A percentile compares a stretch with the other conserved stretches of the same genome.
phyloP scores from a whole-genome alignment of 331 rosid genomes.

The Saraca asoca region DNA sequence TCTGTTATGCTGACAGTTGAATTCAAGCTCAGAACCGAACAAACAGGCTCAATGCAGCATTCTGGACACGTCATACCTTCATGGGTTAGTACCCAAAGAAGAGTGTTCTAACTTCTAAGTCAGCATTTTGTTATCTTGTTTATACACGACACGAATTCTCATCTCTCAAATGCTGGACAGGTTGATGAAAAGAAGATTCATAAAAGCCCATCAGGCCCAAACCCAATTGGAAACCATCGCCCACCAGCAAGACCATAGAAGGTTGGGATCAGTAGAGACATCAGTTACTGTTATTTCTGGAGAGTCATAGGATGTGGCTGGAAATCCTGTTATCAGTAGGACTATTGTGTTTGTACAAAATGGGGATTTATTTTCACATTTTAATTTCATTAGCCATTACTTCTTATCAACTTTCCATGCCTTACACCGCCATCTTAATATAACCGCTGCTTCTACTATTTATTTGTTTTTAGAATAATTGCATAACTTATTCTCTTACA shows the following conservation, averaged over 20 bases:
- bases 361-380: constrained; percentile 40
- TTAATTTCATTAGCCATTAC: constrained; percentile 22
- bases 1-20: constrained; percentile 46
- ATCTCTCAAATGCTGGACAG: too few relatives aligned
- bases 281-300: constrained; percentile 29
- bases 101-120: neutral
- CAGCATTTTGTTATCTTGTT: neutral
- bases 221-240: constrained; percentile 73
- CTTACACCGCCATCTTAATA: neutral
- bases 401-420: neutral
- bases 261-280: constrained; percentile 31
- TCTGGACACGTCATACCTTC: constrained; percentile 41
- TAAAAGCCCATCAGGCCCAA: constrained; percentile 74
- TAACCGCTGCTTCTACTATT: neutral
- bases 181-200: constrained; percentile 48
- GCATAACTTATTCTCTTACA: too few relatives aligned
- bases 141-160: neutral
- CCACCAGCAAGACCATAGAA: constrained; percentile 61
- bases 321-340: constrained; percentile 29
- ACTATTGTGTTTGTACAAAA: constrained; percentile 51
- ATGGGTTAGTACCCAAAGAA: constrained; percentile 48
- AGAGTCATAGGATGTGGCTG: constrained; percentile 17
- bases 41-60: constrained; percentile 36
- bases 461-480: too few relatives aligned
- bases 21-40: constrained; percentile 55